Conservation (phyloP, 345 rosid species). For the Combretum micranthum region DNA sequence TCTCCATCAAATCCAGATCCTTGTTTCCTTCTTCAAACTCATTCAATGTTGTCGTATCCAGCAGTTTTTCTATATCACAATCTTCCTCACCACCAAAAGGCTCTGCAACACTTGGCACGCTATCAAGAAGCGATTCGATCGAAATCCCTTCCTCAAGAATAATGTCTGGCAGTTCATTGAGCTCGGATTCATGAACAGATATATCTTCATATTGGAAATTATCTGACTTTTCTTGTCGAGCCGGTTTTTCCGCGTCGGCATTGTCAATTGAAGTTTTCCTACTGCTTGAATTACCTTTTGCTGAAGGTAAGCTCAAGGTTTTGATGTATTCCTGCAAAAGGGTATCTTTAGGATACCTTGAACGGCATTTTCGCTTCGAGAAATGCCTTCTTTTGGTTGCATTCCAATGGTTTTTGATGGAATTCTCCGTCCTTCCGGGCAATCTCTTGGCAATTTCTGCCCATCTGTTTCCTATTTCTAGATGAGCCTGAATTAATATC, state of each 20-base stretch:
- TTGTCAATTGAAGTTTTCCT: background rate
- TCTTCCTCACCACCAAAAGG: too few relatives aligned
- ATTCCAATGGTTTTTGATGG: constrained; percentile 14
- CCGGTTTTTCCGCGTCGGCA: background rate
- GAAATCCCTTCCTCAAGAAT: too few relatives aligned
- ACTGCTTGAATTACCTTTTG: background rate
- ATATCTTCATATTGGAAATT: too few relatives aligned
- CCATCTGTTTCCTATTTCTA: constrained; percentile 8
- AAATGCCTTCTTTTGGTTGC: constrained; percentile 6
- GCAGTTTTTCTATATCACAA: too few relatives aligned
- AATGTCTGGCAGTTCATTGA: too few relatives aligned
- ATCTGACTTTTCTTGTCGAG: too few relatives aligned
- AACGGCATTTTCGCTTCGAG: constrained; percentile 2
- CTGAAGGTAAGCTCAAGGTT: background rate
- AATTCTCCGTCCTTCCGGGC: constrained; percentile 10
- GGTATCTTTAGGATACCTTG: background rate
- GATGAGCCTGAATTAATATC: constrained; percentile 8
- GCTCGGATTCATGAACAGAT: too few relatives aligned
- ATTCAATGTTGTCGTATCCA: too few relatives aligned
- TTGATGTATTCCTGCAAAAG: background rate
- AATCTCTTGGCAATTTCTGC: constrained; percentile 9
- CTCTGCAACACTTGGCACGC: too few relatives aligned
- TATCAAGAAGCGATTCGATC: too few relatives aligned
- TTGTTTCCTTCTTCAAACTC: too few relatives aligned
- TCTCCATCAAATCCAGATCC: too few relatives aligned